Conservation (phyloP, 106 monocot genomes). For the Gastrodia elata region DNA sequence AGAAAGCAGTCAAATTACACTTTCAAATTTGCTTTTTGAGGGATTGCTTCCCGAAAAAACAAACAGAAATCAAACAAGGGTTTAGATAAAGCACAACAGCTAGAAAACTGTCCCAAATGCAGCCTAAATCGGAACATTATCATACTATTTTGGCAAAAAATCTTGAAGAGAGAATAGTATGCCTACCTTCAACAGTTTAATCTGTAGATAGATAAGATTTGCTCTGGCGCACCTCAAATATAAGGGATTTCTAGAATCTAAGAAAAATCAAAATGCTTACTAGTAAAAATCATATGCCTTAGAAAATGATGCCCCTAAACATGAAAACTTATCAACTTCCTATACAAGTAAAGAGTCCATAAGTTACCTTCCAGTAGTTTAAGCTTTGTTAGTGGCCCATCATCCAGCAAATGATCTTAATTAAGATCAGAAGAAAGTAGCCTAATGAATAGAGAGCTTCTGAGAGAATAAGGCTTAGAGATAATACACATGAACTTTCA, state of each 20-base stretch:
- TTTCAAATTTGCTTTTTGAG: too few relatives aligned
- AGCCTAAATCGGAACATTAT: too few relatives aligned
- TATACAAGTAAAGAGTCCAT: neutral
- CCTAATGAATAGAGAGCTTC: constrained; percentile 10
- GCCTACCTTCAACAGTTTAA: constrained; percentile 1
- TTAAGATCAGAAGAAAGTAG: constrained; percentile 5
- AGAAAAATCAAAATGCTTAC: neutral
- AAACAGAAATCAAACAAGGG: too few relatives aligned
- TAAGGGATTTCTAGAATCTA: constrained; percentile 1
- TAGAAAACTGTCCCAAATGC: too few relatives aligned
- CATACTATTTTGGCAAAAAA: too few relatives aligned
- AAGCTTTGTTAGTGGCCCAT: constrained; percentile 7
- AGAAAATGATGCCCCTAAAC: neutral
- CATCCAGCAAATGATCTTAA: constrained; percentile 10
- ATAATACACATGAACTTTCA: neutral
- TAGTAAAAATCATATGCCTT: neutral
- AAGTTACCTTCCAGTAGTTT: constrained; percentile 8
- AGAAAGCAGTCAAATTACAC: too few relatives aligned
- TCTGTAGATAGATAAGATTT: neutral
- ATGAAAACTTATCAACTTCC: neutral
- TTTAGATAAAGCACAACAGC: too few relatives aligned
- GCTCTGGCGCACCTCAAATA: neutral
- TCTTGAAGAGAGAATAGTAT: neutral
- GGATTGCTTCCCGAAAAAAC: too few relatives aligned
- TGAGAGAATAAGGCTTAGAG: constrained; percentile 6